Percentiles rank a stretch among this genome's conserved stretches.
These are phyloP conservation scores for Picochlorum sp. DNA, from an alignment of 139 green algal genomes.

Conservation along the genomic window DNA sequence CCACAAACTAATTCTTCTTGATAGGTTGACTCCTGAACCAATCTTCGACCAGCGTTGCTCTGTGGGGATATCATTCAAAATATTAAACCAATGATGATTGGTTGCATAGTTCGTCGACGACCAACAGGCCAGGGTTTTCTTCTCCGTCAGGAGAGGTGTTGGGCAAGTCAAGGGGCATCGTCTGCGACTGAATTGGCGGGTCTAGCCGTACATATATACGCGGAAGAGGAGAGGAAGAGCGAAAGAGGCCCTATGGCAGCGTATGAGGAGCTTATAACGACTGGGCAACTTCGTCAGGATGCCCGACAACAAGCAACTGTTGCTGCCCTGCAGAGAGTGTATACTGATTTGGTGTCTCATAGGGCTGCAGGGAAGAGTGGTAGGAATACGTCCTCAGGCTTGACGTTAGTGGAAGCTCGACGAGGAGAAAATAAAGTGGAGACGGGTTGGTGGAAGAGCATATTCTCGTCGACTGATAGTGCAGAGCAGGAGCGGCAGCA, in stretches of 20 bases:
- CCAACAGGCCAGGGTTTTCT: background rate
- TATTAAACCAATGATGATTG: too few relatives aligned
- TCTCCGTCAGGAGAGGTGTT: background rate
- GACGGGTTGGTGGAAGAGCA: slow-evolving; percentile 10
- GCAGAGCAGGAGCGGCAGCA: background rate
- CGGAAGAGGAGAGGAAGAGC: background rate
- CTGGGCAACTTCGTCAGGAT: slow-evolving; percentile 50
- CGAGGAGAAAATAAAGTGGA: background rate
- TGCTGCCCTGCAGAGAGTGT: slow-evolving; percentile 54
- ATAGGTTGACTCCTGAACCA: too few relatives aligned
- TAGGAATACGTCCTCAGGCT: slow-evolving; percentile 18
- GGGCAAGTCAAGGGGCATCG: background rate
- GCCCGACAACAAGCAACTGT: slow-evolving; percentile 62
- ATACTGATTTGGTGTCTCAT: slow-evolving; percentile 29
- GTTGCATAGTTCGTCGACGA: too few relatives aligned
- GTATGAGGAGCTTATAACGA: slow-evolving; percentile 37
- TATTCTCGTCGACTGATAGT: slow-evolving; percentile 17
- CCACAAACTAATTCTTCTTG: too few relatives aligned
- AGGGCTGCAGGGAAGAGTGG: background rate
- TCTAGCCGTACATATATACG: slow-evolving; percentile 12
- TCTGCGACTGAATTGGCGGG: slow-evolving; percentile 21
- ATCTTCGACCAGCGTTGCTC: too few relatives aligned
- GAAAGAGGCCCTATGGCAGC: slow-evolving; percentile 31
- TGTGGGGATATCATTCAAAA: too few relatives aligned
- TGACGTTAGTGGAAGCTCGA: slow-evolving; percentile 45